Evolutionary conservation across 495 filamentous ascomycete species (phyloP), one percentile per base, ranked within the genome.

Genomic region (Aspergillus coremiiformis): DNA sequence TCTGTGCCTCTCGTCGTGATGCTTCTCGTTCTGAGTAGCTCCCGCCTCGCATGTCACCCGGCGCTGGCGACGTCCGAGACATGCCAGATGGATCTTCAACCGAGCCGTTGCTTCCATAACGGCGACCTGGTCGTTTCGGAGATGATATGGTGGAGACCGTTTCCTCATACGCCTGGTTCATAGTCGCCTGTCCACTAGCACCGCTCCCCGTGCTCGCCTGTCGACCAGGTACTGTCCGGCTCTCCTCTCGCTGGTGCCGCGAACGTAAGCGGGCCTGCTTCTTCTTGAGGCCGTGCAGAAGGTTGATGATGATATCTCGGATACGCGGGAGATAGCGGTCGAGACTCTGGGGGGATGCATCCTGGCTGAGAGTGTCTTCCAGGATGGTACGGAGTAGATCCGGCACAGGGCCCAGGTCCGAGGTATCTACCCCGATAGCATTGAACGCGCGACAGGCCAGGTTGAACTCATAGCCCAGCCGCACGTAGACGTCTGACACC

Each of bases 381-480:
- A 98, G 76, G 46, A 98, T 97, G 23, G 83, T 81, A 53, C 93
- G 84, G 20, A 98, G 67, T 44, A 90, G 75, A 64, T 98, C 93
- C 2, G 93, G 93, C 6, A 98, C 93, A 60, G 94, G 94, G 43
- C 93, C 93, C 14, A 98, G 78, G 67, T 98, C 93, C 4, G 81
- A 77, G 4, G 89, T 95, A 54, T 97, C 94, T 44, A 98, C 92
- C 29, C 92, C 91, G 61, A 98, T 97, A 33, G 89, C 87, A 62
- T 85, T 87, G 68, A 98, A 98, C 42, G 93, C 90, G 33, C 93
- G 85, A 68, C 90, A 96, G 7, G 93, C 93, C 70, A 97, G 87
- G 67, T 98, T 98, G 75, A 98, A 98, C 68, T 98, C 93, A 66
- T 97, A 98, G 12, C 94, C 93, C 49, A 98, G 72, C 26, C 94